These are phyloP conservation scores for Chlorella sorokiniana DNA, from an alignment of 139 green algal species.

Conservation along the genomic window DNA sequence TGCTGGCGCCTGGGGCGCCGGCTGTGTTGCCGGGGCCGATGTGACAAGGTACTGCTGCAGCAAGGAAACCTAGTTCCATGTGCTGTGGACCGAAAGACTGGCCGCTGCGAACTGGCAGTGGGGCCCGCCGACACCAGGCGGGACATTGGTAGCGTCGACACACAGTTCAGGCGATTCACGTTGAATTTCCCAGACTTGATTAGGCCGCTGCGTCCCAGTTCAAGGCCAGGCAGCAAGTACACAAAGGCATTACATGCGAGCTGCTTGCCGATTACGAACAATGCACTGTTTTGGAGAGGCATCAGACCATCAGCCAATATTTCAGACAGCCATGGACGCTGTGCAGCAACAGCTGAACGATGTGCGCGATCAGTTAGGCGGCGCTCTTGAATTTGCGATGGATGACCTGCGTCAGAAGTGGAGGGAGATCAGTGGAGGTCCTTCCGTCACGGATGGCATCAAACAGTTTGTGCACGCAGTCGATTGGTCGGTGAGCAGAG, in stretches of 20 bases:
- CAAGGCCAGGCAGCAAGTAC: too few relatives aligned
- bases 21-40: not conserved
- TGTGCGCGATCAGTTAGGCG: not conserved
- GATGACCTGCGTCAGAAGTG: conserved; percentile 44
- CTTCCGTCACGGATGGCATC: conserved; percentile 41
- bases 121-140: too few relatives aligned
- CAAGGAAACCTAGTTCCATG: too few relatives aligned
- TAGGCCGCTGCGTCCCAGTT: too few relatives aligned
- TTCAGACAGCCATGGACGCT: conserved; percentile 6
- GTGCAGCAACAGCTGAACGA: conserved; percentile 7
- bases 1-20: not conserved
- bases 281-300: not conserved
- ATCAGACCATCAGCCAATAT: not conserved
- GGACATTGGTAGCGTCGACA: too few relatives aligned
- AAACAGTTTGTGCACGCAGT: conserved; percentile 49
- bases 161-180: too few relatives aligned
- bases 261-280: too few relatives aligned
- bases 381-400: conserved; percentile 23
- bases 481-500: conserved; percentile 48
- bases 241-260: too few relatives aligned
- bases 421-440: conserved; percentile 14
- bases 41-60: too few relatives aligned
- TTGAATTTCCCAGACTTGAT: too few relatives aligned
- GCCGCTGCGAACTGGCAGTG: too few relatives aligned
- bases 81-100: too few relatives aligned